Base-by-base conservation (phyloP, 441 rosid genomes). In the Geranium incanum region DNA sequence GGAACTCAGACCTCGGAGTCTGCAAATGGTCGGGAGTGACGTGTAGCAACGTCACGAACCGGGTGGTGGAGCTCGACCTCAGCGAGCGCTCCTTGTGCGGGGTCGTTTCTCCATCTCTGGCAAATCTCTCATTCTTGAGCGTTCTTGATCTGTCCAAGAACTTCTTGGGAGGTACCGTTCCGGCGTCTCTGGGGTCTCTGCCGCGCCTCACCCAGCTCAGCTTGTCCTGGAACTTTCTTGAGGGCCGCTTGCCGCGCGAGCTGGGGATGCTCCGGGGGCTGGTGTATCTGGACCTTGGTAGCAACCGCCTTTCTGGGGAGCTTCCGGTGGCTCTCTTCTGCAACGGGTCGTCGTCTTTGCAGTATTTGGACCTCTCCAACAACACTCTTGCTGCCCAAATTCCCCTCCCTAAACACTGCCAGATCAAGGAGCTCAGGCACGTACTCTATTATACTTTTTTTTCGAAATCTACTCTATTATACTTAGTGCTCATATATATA, bases 71-170 rank as follows among this genome's bases (percentile, higher is more conserved):
- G 76, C 86, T 93, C 8, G 95, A 86, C 70, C 83, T 91, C 16
- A 86, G 87, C 71, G 90, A 82, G 5, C 39, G 69, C 70, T 88
- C 91, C 68, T 84, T 93, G 13, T 68, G 41, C 1, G 98, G 98
- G 64, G 76, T 68, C 19, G 87, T 93, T 73, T 86, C 97, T 69
- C 85, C 93, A 1, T 75, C 82, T 4, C 80, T 93, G 1, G 81
- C 88, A 5, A 85, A 87, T 50, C 82, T 93, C 74, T 89, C 97
- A 6, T 83, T 85, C 70, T 72, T 93, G 73, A 36, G 5, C 9
- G 71, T 93, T 78, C 88, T 93, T 70, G 97, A 91, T 78, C 81
- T 93, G 55, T 91, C 98, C 12, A 81, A 71, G 67, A 93, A 93
- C 84, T 85, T 82, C 77, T 84, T 93, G 16, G 55, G 48, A 57